These are phyloP conservation scores for Pseudonitzschia delicatissima DNA, from an alignment of 108 stramenopile species.

Conservation along the genomic window DNA sequence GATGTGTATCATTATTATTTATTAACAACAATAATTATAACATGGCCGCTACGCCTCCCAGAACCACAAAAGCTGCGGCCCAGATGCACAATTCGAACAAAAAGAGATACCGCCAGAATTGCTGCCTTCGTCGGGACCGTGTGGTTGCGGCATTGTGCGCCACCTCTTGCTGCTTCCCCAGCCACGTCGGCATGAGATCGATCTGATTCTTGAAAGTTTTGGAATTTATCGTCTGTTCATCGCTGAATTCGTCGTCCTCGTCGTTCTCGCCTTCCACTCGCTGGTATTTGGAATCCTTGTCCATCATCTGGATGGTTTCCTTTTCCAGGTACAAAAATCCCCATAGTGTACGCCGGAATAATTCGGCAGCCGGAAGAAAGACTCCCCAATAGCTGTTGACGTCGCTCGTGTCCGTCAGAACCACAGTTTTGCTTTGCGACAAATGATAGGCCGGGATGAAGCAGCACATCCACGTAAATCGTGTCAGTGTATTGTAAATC, in stretches of 20 bases:
- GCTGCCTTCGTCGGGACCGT: conserved; percentile 20
- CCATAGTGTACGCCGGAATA: conserved; percentile 76
- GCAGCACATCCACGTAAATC: conserved; percentile 85
- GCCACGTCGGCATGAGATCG: conserved; percentile 45
- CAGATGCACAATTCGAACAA: conserved; percentile 47
- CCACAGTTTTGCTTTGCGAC: conserved; percentile 39
- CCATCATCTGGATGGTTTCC: conserved; percentile 74
- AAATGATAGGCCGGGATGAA: conserved; percentile 83
- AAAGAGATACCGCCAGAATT: conserved; percentile 40
- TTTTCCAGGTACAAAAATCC: conserved; percentile 77
- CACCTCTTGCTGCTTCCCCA: conserved; percentile 46
- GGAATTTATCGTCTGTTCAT: conserved; percentile 18
- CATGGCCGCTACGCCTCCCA: conserved; percentile 44
- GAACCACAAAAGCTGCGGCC: conserved; percentile 54
- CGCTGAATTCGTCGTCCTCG: conserved; percentile 30
- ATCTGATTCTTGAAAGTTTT: conserved; percentile 14
- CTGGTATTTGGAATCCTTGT: conserved; percentile 45
- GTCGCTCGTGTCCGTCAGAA: conserved; percentile 61
- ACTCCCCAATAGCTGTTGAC: conserved; percentile 71
- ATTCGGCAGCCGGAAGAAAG: conserved; percentile 63
- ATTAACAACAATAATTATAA: no score
- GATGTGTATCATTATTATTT: no score
- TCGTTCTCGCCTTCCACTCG: conserved; percentile 27
- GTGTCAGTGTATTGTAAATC: conserved; percentile 43
- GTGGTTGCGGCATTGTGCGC: conserved; percentile 39